Evolutionary conservation across 768 basidiomycete genomes (phyloP), one percentile per base, ranked within the genome.

Genomic region (Termitomyces eurrhizus): DNA sequence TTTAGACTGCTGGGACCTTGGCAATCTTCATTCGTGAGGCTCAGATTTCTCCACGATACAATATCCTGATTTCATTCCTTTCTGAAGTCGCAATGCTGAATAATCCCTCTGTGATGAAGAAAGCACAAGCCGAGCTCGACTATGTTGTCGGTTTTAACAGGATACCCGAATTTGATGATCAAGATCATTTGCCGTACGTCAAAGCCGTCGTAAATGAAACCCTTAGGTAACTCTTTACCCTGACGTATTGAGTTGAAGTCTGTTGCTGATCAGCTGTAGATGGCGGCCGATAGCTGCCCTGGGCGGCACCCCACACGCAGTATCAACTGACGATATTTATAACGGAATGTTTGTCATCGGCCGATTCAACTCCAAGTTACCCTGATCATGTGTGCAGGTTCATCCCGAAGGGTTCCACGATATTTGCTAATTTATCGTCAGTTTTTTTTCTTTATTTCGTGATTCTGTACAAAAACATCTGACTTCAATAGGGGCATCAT

Each of bases 71-170:
- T 14, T 33, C 12, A 33, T 32, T 3, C 9, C 3, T 49, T 52
- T 16, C 18, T 29, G 8, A 41, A 63, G 62, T 64, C 35, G 63
- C 63, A 29, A 62, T 65, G 66, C 50, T 64, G 36, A 54, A 62
- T 48, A 58, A 57, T 36, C 69, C 63, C 7, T 56, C 60, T n/a
- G 62, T 62, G 74, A 75, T 61, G 63, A 60, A 26, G 50, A 67
- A 66, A 55, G 65, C 62, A 4, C 62, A 64, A 33, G 51, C 33
- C 39, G 64, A 67, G 45, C 64, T 67, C 7, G 64, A 66, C 12
- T 8, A n/a, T 35, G 64, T 61, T 18, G 44, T 67, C 12, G 62
- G 60, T 2, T 44, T 35, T 5, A 55, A 57, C 26, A 58, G 61
- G 21, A 52, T 67, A 35, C 66, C 65, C 4, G 61, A 65, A 16